Evolutionary conservation across 768 basidiomycete genomes (phyloP).

Genomic region (Kwoniella sp.): DNA sequence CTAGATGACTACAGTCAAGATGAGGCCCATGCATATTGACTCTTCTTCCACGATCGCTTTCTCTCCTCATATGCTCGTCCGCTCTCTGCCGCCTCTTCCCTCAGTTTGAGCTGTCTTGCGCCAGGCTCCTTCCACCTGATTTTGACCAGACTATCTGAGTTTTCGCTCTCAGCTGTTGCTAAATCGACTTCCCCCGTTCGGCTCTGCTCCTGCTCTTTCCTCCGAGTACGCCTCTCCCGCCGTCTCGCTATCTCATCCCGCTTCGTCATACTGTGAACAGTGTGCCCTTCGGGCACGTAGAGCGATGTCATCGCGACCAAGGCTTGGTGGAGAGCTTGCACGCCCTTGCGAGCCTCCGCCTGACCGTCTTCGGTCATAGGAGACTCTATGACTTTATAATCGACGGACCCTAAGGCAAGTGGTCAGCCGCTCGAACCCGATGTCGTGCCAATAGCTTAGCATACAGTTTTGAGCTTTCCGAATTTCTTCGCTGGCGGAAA

Average conservation of each 20-base stretch:
- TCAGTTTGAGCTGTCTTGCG: constrained; percentile 19
- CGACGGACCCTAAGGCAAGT: constrained; percentile 57
- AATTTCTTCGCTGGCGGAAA: constrained; percentile 34
- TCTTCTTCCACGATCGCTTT: constrained; percentile 13
- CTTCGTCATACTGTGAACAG: constrained; percentile 6
- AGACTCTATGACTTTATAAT: constrained; percentile 57
- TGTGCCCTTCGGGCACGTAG: constrained; percentile 36
- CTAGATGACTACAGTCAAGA: neutral
- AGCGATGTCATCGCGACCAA: constrained; percentile 30
- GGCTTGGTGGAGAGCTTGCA: constrained; percentile 9
- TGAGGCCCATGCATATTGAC: constrained; percentile 8
- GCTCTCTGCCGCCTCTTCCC: constrained; percentile 26
- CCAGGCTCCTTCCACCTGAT: constrained; percentile 29
- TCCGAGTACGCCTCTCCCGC: neutral
- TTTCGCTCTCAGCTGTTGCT: constrained; percentile 1
- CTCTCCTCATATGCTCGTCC: constrained; percentile 24
- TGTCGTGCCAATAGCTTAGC: constrained; percentile 20
- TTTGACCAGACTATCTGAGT: neutral
- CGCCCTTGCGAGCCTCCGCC: constrained; percentile 9
- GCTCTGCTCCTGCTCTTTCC: neutral
- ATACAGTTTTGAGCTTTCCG: constrained; percentile 42
- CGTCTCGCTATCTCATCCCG: neutral
- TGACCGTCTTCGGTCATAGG: constrained; percentile 6
- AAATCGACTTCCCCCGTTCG: no score
- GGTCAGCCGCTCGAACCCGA: neutral